A percentile compares a stretch with the other conserved stretches of the same genome.
These are phyloP conservation scores for Penicillium goetzii DNA, from an alignment of 495 filamentous ascomycete species.

Conservation along the genomic window DNA sequence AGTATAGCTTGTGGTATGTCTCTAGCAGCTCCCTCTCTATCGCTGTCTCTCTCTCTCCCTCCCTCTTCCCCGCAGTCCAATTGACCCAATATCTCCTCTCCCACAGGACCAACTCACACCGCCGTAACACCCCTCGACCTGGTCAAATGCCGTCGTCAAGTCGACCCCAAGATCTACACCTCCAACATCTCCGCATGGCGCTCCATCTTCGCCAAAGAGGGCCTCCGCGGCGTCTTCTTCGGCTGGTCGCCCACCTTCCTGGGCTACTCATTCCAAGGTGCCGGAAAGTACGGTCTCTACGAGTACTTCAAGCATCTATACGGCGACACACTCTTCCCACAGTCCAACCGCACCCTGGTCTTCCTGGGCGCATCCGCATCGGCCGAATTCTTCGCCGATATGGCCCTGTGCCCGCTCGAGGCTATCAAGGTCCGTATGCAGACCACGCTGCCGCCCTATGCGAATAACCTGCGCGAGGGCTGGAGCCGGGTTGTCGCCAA, in stretches of 20 bases:
- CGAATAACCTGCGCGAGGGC: constrained; percentile 62
- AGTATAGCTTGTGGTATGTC: constrained; percentile 60
- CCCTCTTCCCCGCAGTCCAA: constrained; percentile 1
- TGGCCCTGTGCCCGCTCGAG: constrained; percentile 69
- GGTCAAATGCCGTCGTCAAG: constrained; percentile 74
- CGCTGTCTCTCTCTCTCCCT: neutral
- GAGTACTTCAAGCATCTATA: constrained; percentile 77
- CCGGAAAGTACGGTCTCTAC: constrained; percentile 78
- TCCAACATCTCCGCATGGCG: constrained; percentile 70
- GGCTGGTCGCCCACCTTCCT: constrained; percentile 73
- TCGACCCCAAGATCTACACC: constrained; percentile 70
- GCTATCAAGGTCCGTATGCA: constrained; percentile 77
- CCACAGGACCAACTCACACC: constrained; percentile 55
- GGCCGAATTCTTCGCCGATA: constrained; percentile 72
- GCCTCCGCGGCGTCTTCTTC: constrained; percentile 71
- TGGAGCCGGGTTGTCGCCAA: constrained; percentile 61
- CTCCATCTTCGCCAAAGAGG: constrained; percentile 65
- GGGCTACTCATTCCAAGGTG: constrained; percentile 73
- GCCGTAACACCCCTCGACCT: constrained; percentile 65
- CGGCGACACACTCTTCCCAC: constrained; percentile 65
- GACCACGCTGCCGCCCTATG: constrained; percentile 69
- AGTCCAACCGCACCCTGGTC: constrained; percentile 63
- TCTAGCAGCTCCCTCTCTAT: neutral
- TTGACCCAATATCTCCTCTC: constrained; percentile 16
- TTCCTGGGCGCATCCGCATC: constrained; percentile 67